These are phyloP conservation scores for Nitzschia palea DNA, from an alignment of 108 stramenopile species.

Conservation along the genomic window DNA sequence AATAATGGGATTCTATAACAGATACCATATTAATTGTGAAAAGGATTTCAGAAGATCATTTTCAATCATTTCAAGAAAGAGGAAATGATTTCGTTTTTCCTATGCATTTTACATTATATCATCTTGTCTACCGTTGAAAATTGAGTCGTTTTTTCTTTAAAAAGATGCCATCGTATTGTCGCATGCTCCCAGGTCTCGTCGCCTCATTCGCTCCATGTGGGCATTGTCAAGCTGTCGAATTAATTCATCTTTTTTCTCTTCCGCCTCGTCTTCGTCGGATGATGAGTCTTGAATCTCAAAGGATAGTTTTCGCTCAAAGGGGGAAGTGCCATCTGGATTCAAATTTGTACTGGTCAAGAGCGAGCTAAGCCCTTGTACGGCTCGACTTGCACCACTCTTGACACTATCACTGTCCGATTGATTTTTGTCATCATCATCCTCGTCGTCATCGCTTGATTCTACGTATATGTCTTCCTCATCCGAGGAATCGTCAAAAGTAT, in stretches of 20 bases:
- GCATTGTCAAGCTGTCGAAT: background rate
- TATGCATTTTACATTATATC: too few species aligned
- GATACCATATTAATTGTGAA: too few species aligned
- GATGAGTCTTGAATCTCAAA: background rate
- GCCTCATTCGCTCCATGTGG: background rate
- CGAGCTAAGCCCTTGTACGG: background rate
- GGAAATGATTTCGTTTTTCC: too few species aligned
- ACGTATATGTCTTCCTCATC: constrained; percentile 19
- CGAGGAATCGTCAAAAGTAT: background rate
- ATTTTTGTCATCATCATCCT: background rate
- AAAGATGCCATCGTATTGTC: background rate
- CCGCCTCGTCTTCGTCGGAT: background rate
- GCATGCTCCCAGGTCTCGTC: background rate
- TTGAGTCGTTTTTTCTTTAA: background rate
- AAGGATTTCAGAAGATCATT: too few species aligned
- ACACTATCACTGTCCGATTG: background rate
- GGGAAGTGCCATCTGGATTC: too few species aligned
- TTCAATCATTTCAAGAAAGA: too few species aligned
- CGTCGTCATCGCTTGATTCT: constrained; percentile 2
- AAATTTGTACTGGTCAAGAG: background rate
- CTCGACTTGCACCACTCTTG: background rate
- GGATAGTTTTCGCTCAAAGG: background rate
- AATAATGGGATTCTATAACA: too few species aligned
- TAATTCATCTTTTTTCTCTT: background rate
- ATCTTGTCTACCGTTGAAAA: too few species aligned